Percentiles rank a stretch among this genome's conserved stretches.
Evolutionary conservation across 495 filamentous ascomycete species (phyloP).

Genomic region (Xylaria castorea): DNA sequence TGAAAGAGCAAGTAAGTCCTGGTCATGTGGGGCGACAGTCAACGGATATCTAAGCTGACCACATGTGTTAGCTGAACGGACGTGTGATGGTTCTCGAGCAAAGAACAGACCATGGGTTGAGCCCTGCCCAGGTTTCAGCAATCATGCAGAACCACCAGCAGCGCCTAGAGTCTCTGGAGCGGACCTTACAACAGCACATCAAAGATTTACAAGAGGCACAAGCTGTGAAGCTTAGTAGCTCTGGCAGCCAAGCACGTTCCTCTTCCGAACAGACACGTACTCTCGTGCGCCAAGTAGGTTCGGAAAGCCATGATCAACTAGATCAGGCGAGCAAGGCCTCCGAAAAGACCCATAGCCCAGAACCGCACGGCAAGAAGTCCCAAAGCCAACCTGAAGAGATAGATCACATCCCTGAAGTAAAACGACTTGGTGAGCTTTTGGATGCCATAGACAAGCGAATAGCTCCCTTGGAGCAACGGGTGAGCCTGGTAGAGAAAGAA

Average conservation of each 20-base stretch:
- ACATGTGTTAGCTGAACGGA: constrained; percentile 7
- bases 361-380: neutral
- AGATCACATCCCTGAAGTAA: neutral
- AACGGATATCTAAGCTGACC: constrained; percentile 3
- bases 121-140: constrained; percentile 24
- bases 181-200: constrained; percentile 21
- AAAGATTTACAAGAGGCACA: constrained; percentile 16
- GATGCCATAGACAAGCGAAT: constrained; percentile 15
- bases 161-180: constrained; percentile 26
- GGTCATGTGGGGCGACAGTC: neutral
- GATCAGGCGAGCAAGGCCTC: constrained; percentile 6
- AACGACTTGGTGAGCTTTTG: constrained; percentile 14
- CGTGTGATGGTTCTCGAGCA: constrained; percentile 20
- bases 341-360: constrained; percentile 10
- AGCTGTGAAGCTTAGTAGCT: neutral
- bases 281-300: neutral
- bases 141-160: constrained; percentile 29
- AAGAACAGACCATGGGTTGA: constrained; percentile 24
- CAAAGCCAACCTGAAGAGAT: neutral
- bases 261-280: neutral
- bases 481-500: constrained; percentile 15
- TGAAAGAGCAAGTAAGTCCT: constrained; percentile 25
- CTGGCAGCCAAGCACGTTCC: neutral
- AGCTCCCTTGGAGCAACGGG: constrained; percentile 17
- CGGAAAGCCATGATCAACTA: neutral